Percentiles rank a stretch among this genome's conserved stretches.
phyloP scores from a whole-genome alignment of 176 grass and related monocot genomes.

The Juncus inflexus region DNA sequence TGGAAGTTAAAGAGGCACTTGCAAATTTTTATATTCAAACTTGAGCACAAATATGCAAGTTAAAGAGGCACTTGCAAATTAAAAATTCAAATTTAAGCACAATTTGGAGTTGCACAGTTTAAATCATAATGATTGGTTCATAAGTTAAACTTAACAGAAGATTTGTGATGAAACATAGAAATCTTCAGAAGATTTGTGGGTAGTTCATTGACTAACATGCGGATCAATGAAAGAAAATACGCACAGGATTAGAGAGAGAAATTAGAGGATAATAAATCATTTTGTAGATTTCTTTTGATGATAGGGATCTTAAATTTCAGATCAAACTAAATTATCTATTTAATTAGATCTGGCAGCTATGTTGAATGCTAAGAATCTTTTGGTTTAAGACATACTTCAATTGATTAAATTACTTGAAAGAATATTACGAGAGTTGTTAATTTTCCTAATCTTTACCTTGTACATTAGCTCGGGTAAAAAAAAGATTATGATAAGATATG shows the following conservation, averaged over 20 bases:
- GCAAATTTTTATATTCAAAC: neutral
- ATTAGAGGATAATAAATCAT: too few species aligned
- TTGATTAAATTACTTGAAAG: too few species aligned
- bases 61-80: neutral
- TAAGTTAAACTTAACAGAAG: neutral
- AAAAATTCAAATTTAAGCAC: neutral
- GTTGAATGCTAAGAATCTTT: too few species aligned
- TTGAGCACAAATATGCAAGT: neutral
- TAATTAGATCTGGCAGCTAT: slow-evolving; percentile 3
- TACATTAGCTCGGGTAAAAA: too few species aligned
- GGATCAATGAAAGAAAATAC: neutral
- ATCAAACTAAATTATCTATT: slow-evolving; percentile 13
- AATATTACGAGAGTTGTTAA: too few species aligned
- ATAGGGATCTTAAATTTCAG: slow-evolving; percentile 18
- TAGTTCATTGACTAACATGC: slow-evolving; percentile 13
- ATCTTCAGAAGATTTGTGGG: slow-evolving; percentile 26
- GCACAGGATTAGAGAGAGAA: neutral
- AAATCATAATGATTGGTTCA: neutral
- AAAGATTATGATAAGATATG: too few species aligned
- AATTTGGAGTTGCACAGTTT: neutral
- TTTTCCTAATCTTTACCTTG: too few species aligned
- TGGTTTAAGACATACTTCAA: too few species aligned
- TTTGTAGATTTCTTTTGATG: slow-evolving; percentile 15
- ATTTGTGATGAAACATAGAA: slow-evolving; percentile 9
- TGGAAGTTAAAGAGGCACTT: neutral